Base-by-base conservation (phyloP, 2,329 filamentous ascomycete genomes). In the Colletotrichum echinochloae region DNA sequence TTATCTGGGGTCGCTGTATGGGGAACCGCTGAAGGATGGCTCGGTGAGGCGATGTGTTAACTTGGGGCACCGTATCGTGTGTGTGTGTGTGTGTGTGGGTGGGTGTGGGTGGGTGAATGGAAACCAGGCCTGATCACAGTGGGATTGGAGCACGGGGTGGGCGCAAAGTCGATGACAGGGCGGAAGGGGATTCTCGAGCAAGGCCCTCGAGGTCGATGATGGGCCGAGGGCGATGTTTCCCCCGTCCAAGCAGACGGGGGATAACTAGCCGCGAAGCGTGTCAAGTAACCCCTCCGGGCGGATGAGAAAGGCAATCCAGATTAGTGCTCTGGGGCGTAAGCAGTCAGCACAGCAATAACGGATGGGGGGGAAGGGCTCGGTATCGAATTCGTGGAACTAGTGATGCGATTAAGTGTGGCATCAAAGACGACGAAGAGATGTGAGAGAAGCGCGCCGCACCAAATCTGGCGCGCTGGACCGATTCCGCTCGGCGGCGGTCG, bases 401-500 rank as follows among this genome's bases (percentile, higher is more conserved):
- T n/a, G n/a, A n/a, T n/a, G n/a, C n/a, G n/a, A n/a, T n/a, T n/a
- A n/a, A n/a, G n/a, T n/a, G n/a, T n/a, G n/a, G n/a, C n/a, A n/a
- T n/a, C n/a, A n/a, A n/a, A n/a, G n/a, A n/a, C n/a, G n/a, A n/a
- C n/a, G n/a, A n/a, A n/a, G n/a, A n/a, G n/a, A n/a, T n/a, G n/a
- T n/a, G n/a, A n/a, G n/a, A n/a, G n/a, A n/a, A n/a, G n/a, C n/a
- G n/a, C n/a, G n/a, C n/a, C n/a, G n/a, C n/a, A n/a, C n/a, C n/a
- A n/a, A n/a, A n/a, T n/a, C n/a, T n/a, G n/a, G n/a, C n/a, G n/a
- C n/a, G n/a, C n/a, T n/a, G n/a, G n/a, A n/a, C n/a, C n/a, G n/a
- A n/a, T n/a, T n/a, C n/a, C n/a, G n/a, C n/a, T n/a, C n/a, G 60
- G 66, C 60, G 60, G 59, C 52, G 52, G 8, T 59, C 52, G 37